These are phyloP conservation scores for Debaryomyces nepalensis DNA, from an alignment of 1,139 yeast species.

Conservation along the genomic window DNA sequence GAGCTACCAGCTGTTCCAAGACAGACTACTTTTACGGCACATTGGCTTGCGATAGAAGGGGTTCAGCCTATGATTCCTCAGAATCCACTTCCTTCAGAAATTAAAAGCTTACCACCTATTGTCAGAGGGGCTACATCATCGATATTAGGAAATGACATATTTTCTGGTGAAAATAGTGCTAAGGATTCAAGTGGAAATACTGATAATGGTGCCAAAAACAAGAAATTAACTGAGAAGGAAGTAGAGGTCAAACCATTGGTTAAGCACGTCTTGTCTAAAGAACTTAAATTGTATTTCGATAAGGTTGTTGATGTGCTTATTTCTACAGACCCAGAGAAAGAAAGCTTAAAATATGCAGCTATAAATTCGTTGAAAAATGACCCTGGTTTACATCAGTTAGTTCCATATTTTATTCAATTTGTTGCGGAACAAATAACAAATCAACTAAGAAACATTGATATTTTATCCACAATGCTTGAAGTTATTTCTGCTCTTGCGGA, in stretches of 20 bases:
- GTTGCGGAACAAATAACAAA: slow-evolving; percentile 95
- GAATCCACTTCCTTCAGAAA: slow-evolving; percentile 84
- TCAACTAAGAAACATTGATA: slow-evolving; percentile 73
- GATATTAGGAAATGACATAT: slow-evolving; percentile 47
- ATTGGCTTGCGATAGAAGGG: slow-evolving; percentile 98
- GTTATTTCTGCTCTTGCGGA: slow-evolving; percentile 84
- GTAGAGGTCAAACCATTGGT: slow-evolving; percentile 90
- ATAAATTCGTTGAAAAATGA: slow-evolving; percentile 82
- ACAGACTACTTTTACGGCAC: slow-evolving; percentile 90
- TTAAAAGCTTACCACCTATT: slow-evolving; percentile 66
- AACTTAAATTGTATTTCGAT: slow-evolving; percentile 90
- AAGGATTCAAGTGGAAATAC: slow-evolving; percentile 23
- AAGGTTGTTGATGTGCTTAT: slow-evolving; percentile 82
- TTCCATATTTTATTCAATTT: slow-evolving; percentile 95
- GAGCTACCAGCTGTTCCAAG: slow-evolving; percentile 96
- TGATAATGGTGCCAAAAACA: slow-evolving; percentile 28
- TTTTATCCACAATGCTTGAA: slow-evolving; percentile 87
- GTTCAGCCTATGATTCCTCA: slow-evolving; percentile 98
- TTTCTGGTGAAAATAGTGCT: slow-evolving; percentile 25
- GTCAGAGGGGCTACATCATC: slow-evolving; percentile 71
- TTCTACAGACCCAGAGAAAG: slow-evolving; percentile 61
- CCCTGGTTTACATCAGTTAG: slow-evolving; percentile 95
- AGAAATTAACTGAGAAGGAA: slow-evolving; percentile 52
- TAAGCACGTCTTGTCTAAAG: slow-evolving; percentile 95
- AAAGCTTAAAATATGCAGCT: slow-evolving; percentile 73